These are phyloP conservation scores for Termitomyces sp. DNA, from an alignment of 768 basidiomycete genomes.

Conservation along the genomic window DNA sequence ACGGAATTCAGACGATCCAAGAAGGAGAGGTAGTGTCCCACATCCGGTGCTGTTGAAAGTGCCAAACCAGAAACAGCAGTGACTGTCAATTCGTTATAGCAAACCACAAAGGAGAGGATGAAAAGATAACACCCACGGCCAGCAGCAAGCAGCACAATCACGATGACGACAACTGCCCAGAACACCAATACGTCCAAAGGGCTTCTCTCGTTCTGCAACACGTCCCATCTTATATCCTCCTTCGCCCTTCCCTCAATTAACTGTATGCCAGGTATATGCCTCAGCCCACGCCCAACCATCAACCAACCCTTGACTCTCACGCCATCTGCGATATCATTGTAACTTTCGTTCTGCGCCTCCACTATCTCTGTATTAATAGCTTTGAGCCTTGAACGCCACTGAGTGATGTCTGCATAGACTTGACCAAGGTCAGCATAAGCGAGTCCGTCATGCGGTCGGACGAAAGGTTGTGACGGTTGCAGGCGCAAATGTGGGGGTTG, in stretches of 20 bases:
- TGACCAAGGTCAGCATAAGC: constrained; percentile 61
- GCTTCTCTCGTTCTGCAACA: constrained; percentile 59
- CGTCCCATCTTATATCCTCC: constrained; percentile 81
- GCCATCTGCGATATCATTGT: constrained; percentile 72
- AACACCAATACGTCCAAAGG: constrained; percentile 43
- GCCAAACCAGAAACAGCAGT: constrained; percentile 68
- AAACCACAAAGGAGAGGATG: background rate
- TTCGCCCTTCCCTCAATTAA: constrained; percentile 78
- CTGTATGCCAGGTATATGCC: constrained; percentile 58
- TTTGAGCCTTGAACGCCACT: constrained; percentile 69
- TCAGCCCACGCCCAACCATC: constrained; percentile 66
- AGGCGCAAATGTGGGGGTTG: constrained; percentile 66
- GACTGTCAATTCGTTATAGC: constrained; percentile 37
- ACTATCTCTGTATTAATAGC: constrained; percentile 69
- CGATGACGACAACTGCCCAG: constrained; percentile 53
- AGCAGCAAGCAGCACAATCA: constrained; percentile 49
- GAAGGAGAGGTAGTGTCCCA: constrained; percentile 69
- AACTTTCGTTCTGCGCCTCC: constrained; percentile 62
- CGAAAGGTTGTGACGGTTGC: constrained; percentile 67
- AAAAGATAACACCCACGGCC: constrained; percentile 46
- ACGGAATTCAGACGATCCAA: constrained; percentile 47
- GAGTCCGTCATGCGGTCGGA: constrained; percentile 70
- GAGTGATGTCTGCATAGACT: constrained; percentile 67
- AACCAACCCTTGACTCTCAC: constrained; percentile 73
- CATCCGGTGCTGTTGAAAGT: constrained; percentile 66